These are phyloP conservation scores for Lentinula novae-zelandiae DNA, from an alignment of 1,284 basidiomycete species.

Conservation along the genomic window DNA sequence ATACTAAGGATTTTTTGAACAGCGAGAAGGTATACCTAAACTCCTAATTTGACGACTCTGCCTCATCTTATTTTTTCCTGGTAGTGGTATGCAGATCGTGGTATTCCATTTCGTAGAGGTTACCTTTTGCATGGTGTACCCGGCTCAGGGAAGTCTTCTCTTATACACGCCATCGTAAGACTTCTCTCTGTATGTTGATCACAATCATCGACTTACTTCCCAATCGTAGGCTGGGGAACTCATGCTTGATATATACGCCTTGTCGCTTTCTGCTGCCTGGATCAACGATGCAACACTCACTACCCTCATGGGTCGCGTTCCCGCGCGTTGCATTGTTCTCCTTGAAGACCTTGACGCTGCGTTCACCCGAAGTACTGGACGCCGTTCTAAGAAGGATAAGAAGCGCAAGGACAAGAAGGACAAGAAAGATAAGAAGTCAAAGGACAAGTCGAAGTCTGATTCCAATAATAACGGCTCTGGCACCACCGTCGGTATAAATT, in stretches of 20 bases:
- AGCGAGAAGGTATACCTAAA: constrained; percentile 60
- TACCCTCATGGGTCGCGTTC: constrained; percentile 77
- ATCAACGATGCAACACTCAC: constrained; percentile 68
- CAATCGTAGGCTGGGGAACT: constrained; percentile 41
- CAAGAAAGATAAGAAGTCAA: constrained; percentile 29
- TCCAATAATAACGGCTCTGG: constrained; percentile 19
- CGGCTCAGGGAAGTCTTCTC: constrained; percentile 77
- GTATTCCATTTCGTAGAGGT: constrained; percentile 80
- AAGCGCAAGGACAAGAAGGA: constrained; percentile 34
- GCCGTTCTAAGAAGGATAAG: constrained; percentile 50
- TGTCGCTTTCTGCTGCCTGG: constrained; percentile 45
- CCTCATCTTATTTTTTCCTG: not conserved
- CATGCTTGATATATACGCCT: constrained; percentile 67
- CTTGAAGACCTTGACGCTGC: constrained; percentile 84
- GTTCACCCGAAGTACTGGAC: constrained; percentile 64
- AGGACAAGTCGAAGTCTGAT: constrained; percentile 36
- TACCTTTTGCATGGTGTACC: constrained; percentile 81
- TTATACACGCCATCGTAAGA: constrained; percentile 82
- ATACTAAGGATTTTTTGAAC: constrained; percentile 77
- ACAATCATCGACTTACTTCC: constrained; percentile 37
- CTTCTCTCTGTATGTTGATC: constrained; percentile 61
- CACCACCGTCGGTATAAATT: not conserved
- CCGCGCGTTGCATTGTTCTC: constrained; percentile 77
- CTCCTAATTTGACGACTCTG: not conserved
- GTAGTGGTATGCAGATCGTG: constrained; percentile 64